Conservation (phyloP, 2,329 filamentous ascomycete species). For the Xylariaceae sp. region DNA sequence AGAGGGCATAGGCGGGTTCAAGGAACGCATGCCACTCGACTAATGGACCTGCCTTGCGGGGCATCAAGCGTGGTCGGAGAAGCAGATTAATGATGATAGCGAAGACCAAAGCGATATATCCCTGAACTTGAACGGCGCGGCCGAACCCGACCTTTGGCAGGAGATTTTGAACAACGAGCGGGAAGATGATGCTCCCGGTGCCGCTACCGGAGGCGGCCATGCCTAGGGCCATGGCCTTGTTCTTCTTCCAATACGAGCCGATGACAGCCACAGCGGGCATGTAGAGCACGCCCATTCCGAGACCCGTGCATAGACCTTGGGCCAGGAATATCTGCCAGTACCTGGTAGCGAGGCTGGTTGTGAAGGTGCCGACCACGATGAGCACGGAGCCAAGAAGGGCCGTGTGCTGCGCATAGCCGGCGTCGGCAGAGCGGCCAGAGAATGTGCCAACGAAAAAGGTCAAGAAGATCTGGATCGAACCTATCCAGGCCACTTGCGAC, state of each 20-base stretch:
- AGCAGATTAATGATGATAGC: neutral
- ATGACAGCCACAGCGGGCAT: constrained; percentile 47
- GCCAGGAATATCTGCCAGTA: constrained; percentile 40
- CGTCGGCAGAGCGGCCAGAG: constrained; percentile 8
- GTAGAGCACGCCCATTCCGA: constrained; percentile 47
- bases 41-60: neutral
- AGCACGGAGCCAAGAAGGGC: constrained; percentile 5
- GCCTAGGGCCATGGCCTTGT: constrained; percentile 55
- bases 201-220: constrained; percentile 58
- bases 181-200: constrained; percentile 61
- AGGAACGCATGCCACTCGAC: constrained; percentile 5
- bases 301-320: constrained; percentile 30
- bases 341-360: constrained; percentile 46
- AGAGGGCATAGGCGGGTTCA: neutral
- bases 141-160: neutral
- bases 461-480: constrained; percentile 37
- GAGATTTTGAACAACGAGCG: constrained; percentile 40
- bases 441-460: neutral
- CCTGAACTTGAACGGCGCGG: neutral
- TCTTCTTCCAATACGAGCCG: constrained; percentile 52
- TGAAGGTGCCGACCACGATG: constrained; percentile 45
- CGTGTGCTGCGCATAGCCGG: constrained; percentile 31
- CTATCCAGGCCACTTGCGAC: constrained; percentile 42
- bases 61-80: constrained; percentile 3
- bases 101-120: neutral